Conservation (phyloP, 768 basidiomycete species). For the Tylopilus felleus region DNA sequence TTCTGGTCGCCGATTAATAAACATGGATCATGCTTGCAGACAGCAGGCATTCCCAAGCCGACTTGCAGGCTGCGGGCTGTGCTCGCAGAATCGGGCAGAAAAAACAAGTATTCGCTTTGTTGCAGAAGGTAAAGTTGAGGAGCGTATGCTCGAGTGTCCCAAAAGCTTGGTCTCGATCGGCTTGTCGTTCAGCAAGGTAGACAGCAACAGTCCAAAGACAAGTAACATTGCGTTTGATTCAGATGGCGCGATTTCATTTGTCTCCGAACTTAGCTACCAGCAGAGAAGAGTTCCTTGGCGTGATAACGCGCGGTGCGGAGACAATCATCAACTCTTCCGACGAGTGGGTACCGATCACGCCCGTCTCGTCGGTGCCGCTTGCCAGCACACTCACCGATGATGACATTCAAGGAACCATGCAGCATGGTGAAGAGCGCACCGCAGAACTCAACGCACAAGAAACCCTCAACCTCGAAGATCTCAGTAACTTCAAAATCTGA, state of each 20-base stretch:
- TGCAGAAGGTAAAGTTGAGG: conserved; percentile 85
- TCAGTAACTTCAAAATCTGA: conserved; percentile 98
- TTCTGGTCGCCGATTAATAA: background rate
- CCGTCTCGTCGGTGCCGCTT: background rate
- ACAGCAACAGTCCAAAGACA: conserved; percentile 75
- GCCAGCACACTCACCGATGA: conserved; percentile 71
- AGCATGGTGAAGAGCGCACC: conserved; percentile 87
- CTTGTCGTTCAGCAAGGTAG: conserved; percentile 96
- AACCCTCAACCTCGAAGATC: conserved; percentile 90
- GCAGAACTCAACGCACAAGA: conserved; percentile 82
- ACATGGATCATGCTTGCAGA: background rate
- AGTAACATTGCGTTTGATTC: conserved; percentile 13
- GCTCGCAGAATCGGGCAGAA: conserved; percentile 97
- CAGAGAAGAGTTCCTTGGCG: conserved; percentile 95
- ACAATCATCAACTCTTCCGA: conserved; percentile 85
- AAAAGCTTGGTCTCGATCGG: conserved; percentile 93
- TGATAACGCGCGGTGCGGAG: conserved; percentile 97
- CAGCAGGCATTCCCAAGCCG: conserved; percentile 93
- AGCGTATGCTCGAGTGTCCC: conserved; percentile 85
- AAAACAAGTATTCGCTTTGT: conserved; percentile 83
- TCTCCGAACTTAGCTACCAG: conserved; percentile 59
- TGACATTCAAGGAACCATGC: conserved; percentile 93
- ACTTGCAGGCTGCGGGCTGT: conserved; percentile 97
- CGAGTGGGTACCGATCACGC: conserved; percentile 46
- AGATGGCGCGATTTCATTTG: background rate